Percentiles rank a stretch among this genome's conserved stretches.
Conservation (phyloP, 2,329 filamentous ascomycete species). For the Bimuria novae-zelandiae region DNA sequence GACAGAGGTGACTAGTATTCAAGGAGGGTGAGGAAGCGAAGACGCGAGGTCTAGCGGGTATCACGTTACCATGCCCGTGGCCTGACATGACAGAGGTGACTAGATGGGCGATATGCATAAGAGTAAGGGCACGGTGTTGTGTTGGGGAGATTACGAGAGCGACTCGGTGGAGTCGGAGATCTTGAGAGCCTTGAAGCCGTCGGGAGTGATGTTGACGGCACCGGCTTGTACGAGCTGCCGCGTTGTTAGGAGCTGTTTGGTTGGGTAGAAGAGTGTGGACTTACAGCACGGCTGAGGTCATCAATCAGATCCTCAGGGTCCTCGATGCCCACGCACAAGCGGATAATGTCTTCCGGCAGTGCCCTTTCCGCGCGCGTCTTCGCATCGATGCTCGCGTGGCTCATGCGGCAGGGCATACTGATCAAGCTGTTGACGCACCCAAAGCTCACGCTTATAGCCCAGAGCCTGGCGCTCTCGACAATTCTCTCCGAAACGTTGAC, state of each 20-base stretch:
- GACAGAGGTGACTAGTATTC: slow-evolving; percentile 45
- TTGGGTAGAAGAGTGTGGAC: slow-evolving; percentile 45
- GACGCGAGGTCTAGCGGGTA: slow-evolving; percentile 19
- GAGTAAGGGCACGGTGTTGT: not conserved
- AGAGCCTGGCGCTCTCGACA: slow-evolving; percentile 88
- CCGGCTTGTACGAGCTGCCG: slow-evolving; percentile 81
- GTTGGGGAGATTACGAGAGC: slow-evolving; percentile 9
- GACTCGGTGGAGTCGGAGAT: slow-evolving; percentile 1
- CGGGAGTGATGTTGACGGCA: slow-evolving; percentile 82
- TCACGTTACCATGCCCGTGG: slow-evolving; percentile 41
- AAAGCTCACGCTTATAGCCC: slow-evolving; percentile 96
- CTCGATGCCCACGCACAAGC: slow-evolving; percentile 95
- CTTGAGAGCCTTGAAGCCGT: slow-evolving; percentile 72
- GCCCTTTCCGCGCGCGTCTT: slow-evolving; percentile 74
- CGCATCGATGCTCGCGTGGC: slow-evolving; percentile 95
- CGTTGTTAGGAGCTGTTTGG: slow-evolving; percentile 16
- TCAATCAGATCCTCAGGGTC: slow-evolving; percentile 90
- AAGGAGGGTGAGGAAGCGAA: slow-evolving; percentile 38
- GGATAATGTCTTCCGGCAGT: slow-evolving; percentile 95
- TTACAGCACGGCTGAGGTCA: slow-evolving; percentile 86
- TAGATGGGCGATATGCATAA: slow-evolving; percentile 15
- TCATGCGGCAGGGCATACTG: slow-evolving; percentile 99
- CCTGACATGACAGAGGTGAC: slow-evolving; percentile 42
- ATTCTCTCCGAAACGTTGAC: slow-evolving; percentile 83
- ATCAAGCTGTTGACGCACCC: slow-evolving; percentile 98